These are phyloP conservation scores for Salvia splendens DNA, from an alignment of 257 asterid species.

Conservation along the genomic window DNA sequence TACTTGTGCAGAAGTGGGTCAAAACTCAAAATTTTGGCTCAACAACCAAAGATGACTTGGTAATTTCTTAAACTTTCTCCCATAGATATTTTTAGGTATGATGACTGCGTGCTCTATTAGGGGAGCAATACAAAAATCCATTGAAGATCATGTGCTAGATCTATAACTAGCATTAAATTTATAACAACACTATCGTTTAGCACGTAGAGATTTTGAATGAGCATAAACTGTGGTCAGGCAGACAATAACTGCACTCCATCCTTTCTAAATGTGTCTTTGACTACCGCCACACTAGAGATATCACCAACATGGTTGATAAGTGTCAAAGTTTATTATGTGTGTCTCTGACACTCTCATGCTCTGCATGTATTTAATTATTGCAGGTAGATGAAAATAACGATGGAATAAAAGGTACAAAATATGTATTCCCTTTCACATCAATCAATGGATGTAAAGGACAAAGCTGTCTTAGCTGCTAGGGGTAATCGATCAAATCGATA, in stretches of 20 bases:
- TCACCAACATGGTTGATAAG: neutral
- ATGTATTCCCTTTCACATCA: conserved; percentile 18
- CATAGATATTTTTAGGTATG: conserved; percentile 9
- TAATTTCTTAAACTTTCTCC: conserved; percentile 31
- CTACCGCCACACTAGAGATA: neutral
- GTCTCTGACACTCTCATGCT: neutral
- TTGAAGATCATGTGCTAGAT: neutral
- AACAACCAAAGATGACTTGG: conserved; percentile 43
- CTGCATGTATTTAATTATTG: conserved; percentile 21
- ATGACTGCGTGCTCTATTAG: conserved; percentile 23
- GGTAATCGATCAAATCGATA: conserved; percentile 19
- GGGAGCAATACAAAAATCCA: conserved; percentile 7
- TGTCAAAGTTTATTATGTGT: neutral
- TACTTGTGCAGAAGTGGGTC: conserved; percentile 55
- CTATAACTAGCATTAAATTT: conserved; percentile 13
- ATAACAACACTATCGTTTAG: conserved; percentile 5
- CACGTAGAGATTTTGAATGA: conserved; percentile 2
- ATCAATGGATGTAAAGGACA: conserved; percentile 15
- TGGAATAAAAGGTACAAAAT: conserved; percentile 51
- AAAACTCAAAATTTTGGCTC: conserved; percentile 42
- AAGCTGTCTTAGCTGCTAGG: conserved; percentile 23
- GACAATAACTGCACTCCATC: conserved; percentile 21
- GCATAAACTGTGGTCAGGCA: conserved; percentile 4
- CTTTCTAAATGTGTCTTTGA: neutral
- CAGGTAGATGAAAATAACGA: conserved; percentile 53